Conservation (phyloP, 345 rosid genomes). For the Dipteronia sinensis region DNA sequence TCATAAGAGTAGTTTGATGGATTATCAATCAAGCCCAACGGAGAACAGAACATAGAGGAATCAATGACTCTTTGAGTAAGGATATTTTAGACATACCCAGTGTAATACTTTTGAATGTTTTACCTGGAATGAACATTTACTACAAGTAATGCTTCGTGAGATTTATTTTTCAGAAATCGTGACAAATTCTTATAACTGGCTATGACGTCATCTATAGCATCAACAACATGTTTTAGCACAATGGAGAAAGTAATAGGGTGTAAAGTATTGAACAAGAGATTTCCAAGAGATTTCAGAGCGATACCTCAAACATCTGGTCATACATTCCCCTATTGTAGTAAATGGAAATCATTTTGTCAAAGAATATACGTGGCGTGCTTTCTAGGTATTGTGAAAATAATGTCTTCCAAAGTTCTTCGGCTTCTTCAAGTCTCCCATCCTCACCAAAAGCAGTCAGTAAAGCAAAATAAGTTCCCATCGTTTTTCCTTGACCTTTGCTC, state of each 20-base stretch:
- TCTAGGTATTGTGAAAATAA: slow-evolving; percentile 66
- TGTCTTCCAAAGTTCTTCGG: slow-evolving; percentile 82
- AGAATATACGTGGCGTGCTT: slow-evolving; percentile 75
- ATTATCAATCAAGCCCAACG: not conserved
- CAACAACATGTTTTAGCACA: not conserved
- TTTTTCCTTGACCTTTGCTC: slow-evolving; percentile 96
- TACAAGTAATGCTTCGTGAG: not conserved
- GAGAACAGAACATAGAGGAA: not conserved
- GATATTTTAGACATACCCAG: not conserved
- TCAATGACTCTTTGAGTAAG: no score
- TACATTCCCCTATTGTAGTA: slow-evolving; percentile 81
- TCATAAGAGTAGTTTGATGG: not conserved
- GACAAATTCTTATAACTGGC: not conserved
- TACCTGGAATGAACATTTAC: not conserved
- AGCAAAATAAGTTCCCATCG: slow-evolving; percentile 82
- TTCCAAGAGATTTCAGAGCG: slow-evolving; percentile 10
- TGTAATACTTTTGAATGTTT: not conserved
- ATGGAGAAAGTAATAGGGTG: not conserved
- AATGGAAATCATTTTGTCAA: slow-evolving; percentile 70
- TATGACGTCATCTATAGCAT: not conserved
- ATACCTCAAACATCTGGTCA: slow-evolving; percentile 84
- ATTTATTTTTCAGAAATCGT: not conserved
- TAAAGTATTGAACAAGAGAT: not conserved
- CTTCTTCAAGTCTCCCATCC: slow-evolving; percentile 89
- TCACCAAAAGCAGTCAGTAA: slow-evolving; percentile 78